These are phyloP conservation scores for Monosporozyma aerobia DNA, from an alignment of 805 yeast species.

Conservation along the genomic window DNA sequence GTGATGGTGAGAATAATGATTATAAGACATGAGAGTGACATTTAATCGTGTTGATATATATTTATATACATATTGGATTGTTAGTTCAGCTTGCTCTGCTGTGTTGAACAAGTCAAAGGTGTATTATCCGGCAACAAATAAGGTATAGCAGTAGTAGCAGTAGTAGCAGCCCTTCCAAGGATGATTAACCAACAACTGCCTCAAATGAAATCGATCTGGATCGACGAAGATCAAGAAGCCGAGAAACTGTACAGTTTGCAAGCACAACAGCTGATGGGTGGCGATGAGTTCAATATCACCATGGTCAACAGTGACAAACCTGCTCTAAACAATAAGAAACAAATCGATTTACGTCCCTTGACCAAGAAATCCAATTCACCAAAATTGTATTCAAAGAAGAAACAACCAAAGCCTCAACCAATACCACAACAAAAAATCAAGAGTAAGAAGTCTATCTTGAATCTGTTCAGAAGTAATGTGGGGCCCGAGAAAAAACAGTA, in stretches of 20 bases:
- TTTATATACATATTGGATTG: neutral
- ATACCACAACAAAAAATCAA: neutral
- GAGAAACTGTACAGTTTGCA: conserved; percentile 29
- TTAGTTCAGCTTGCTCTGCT: neutral
- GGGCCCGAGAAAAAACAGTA: neutral
- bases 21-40: too few relatives aligned
- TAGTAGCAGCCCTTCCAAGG: neutral
- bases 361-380: conserved; percentile 5
- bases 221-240: conserved; percentile 33
- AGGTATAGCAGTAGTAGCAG: too few relatives aligned
- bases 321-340: conserved; percentile 25
- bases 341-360: conserved; percentile 32
- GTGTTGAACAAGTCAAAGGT: too few relatives aligned
- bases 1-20: too few relatives aligned
- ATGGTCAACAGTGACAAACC: conserved; percentile 31
- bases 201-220: conserved; percentile 36
- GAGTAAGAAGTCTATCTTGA: conserved; percentile 21
- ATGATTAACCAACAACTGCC: conserved; percentile 13
- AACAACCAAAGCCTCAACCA: neutral
- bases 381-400: neutral
- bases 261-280: conserved; percentile 24
- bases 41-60: too few relatives aligned
- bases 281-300: conserved; percentile 24
- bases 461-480: conserved; percentile 23
- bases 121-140: too few relatives aligned